phyloP scores from a whole-genome alignment of 2,329 filamentous ascomycete species.

The Gaeumannomyces sp. region DNA sequence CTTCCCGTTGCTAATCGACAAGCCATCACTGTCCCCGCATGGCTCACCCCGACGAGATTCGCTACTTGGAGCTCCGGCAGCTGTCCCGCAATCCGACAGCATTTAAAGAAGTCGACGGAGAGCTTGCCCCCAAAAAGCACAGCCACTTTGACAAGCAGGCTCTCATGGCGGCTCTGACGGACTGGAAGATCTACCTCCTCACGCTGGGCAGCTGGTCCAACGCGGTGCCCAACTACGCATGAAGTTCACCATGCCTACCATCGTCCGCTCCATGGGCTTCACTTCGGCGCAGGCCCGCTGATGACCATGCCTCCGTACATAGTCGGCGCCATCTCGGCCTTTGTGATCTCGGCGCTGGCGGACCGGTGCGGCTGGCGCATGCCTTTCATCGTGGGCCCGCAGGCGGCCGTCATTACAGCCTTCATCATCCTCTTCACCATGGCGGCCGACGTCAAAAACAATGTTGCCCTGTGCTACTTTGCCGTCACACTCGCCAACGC shows the following conservation, averaged over 20 bases:
- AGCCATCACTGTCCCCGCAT: conserved; percentile 28
- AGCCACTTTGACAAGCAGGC: conserved; percentile 25
- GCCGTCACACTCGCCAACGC: conserved; percentile 7
- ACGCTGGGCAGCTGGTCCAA: conserved; percentile 38
- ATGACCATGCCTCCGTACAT: conserved; percentile 15
- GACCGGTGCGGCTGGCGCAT: conserved; percentile 8
- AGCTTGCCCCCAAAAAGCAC: conserved; percentile 11
- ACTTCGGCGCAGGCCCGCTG: conserved; percentile 13
- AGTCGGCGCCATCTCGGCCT: conserved; percentile 24
- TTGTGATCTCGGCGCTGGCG: conserved; percentile 20
- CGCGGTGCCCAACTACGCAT: conserved; percentile 25
- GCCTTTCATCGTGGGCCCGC: conserved; percentile 7
- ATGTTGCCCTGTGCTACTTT: conserved; percentile 7
- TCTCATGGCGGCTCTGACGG: conserved; percentile 32
- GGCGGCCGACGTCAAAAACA: not conserved
- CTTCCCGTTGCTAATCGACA: conserved; percentile 41
- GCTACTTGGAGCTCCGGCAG: conserved; percentile 32
- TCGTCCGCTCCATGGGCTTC: conserved; percentile 34
- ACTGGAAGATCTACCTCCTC: conserved; percentile 41
- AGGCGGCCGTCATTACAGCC: conserved; percentile 20
- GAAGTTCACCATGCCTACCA: conserved; percentile 35
- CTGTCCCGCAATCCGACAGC: conserved; percentile 20
- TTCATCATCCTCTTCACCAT: conserved; percentile 23
- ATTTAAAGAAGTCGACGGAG: not conserved
- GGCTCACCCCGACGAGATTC: conserved; percentile 34